Conservation (phyloP, 306 rosid genomes). For the Hylodesmum podocarpum region DNA sequence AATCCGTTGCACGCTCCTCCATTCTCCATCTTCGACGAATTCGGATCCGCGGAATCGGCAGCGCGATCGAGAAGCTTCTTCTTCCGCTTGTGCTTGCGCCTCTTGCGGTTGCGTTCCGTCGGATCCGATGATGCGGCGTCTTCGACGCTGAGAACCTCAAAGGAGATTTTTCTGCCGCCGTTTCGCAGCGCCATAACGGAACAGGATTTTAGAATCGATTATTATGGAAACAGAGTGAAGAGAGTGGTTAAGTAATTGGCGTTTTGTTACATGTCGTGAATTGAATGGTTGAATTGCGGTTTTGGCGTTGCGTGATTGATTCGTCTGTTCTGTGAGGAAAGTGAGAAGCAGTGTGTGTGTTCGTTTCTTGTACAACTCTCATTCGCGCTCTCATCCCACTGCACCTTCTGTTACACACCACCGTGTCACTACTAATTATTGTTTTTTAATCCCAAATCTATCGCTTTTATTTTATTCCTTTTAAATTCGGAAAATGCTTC, state of each 20-base stretch:
- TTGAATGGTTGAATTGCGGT: background rate
- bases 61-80: constrained; percentile 45
- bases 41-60: constrained; percentile 42
- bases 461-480: background rate
- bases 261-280: background rate
- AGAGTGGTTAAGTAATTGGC: background rate
- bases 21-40: background rate
- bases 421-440: background rate
- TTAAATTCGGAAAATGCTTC: background rate
- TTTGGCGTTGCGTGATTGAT: background rate
- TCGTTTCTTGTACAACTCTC: background rate
- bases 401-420: background rate
- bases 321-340: background rate
- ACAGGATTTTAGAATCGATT: background rate
- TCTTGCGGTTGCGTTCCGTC: constrained; percentile 39
- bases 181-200: constrained; percentile 67
- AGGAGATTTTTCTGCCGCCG: constrained; percentile 58
- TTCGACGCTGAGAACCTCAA: constrained; percentile 63
- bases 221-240: background rate
- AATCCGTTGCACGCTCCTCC: constrained; percentile 37
- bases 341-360: constrained; percentile 1
- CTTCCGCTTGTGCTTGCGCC: constrained; percentile 57
- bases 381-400: constrained; percentile 38
- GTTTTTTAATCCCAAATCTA: background rate
- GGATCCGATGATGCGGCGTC: constrained; percentile 50